Evolutionary conservation across 495 filamentous ascomycete genomes (phyloP), one percentile per base, ranked within the genome.

Genomic region (Aspergillus incahuasiensis): DNA sequence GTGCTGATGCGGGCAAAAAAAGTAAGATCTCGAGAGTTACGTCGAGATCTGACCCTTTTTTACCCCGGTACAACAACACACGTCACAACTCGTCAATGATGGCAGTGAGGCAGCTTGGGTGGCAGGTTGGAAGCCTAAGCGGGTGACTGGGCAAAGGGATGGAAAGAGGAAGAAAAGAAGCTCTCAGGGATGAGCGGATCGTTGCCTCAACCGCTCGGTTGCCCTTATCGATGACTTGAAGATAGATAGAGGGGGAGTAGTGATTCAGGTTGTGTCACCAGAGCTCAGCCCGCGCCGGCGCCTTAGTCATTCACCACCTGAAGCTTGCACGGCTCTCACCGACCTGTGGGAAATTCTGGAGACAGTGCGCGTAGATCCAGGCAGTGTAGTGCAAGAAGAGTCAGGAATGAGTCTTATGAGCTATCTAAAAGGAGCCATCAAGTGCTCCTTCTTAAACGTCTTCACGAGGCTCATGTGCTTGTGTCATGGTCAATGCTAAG

Each of bases 41-140:
- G 38, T 65, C 60, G 63, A 65, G 62, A 62, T 56, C 63, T 52
- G 56, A 34, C 40, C 44, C 44, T 53, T 62, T 48, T 61, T 63
- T 57, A 35, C 49, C 40, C 52, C 55, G 54, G 25, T 48, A 52
- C 63, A 61, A 66, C 63, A 61, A 66, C 63, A 63, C 63, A 60
- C 54, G 58, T 57, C 63, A 60, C 60, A 63, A 56, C 57, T 50
- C 59, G 58, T 55, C 60, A 50, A 48, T 48, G 34, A 28, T 41
- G 18, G n/a, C n/a, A 48, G 21, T 44, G 38, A 42, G 30, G 32
- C 20, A 54, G 54, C 47, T 39, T 41, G 45, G 39, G 6, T 30
- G 38, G 16, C 16, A 35, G 28, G 22, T 13, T 16, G 9, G 38
- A 38, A 38, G 34, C 34, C 38, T 40, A 32, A n/a, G 30, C 19